Conservation (phyloP, 169 alveolate genomes). For the Eimeria tenella region DNA sequence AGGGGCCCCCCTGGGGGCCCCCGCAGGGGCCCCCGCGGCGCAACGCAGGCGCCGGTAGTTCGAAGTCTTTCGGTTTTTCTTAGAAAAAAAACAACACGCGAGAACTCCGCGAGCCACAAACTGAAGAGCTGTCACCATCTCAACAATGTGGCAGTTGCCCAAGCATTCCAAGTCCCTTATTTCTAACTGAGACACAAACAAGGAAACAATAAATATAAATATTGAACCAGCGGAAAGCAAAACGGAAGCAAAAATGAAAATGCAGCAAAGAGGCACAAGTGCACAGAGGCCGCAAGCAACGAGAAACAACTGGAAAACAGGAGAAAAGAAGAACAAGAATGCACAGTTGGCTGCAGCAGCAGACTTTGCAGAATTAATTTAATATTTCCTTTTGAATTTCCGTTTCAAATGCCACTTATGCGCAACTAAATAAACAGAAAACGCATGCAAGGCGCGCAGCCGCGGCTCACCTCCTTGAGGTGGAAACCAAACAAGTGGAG, state of each 20-base stretch:
- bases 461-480: constrained; percentile 52
- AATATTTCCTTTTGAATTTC: neutral
- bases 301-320: neutral
- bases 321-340: neutral
- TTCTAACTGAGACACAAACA: neutral
- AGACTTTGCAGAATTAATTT: neutral
- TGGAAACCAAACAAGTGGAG: constrained; percentile 72
- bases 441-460: too few species aligned
- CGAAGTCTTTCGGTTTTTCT: neutral
- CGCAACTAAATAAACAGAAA: too few species aligned
- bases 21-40: neutral
- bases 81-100: constrained; percentile 48
- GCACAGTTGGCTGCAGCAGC: neutral
- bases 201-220: neutral
- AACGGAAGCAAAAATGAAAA: neutral
- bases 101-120: constrained; percentile 50
- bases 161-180: constrained; percentile 41
- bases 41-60: constrained; percentile 37
- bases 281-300: neutral
- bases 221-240: neutral
- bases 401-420: too few species aligned
- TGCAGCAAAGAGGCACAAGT: neutral
- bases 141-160: constrained; percentile 5
- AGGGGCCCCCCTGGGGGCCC: neutral
- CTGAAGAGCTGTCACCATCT: constrained; percentile 54